Conservation (phyloP, 371 early-diverging fungal genomes). For the Mucor lusitanicus region DNA sequence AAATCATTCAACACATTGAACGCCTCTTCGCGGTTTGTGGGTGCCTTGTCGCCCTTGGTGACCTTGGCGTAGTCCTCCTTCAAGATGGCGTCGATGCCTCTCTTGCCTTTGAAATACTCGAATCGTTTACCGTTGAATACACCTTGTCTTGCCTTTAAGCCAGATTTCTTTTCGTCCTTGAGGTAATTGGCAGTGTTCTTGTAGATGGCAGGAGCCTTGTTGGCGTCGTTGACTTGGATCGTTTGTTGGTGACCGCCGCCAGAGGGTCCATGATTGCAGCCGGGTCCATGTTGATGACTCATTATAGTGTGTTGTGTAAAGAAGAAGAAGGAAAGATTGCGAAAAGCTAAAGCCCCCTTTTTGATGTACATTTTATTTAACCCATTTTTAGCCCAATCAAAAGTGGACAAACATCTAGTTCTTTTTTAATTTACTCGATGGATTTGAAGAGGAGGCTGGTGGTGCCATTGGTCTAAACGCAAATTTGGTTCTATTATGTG, state of each 20-base stretch:
- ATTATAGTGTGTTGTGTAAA: constrained; percentile 4
- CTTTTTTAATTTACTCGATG: neutral
- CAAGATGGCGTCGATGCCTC: constrained; percentile 85
- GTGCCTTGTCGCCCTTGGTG: constrained; percentile 47
- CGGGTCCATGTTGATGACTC: constrained; percentile 35
- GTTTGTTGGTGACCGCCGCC: constrained; percentile 16
- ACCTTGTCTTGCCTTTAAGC: constrained; percentile 82
- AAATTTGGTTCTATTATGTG: constrained; percentile 61
- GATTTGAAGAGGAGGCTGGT: neutral
- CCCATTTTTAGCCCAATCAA: constrained; percentile 1
- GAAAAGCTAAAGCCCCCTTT: neutral
- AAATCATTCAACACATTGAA: constrained; percentile 70
- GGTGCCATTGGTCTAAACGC: constrained; percentile 57
- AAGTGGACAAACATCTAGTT: neutral
- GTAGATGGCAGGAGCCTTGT: constrained; percentile 41
- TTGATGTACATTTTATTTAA: neutral
- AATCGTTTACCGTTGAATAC: constrained; percentile 90
- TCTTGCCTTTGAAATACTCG: constrained; percentile 88
- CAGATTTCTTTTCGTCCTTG: constrained; percentile 57
- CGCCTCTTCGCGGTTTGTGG: constrained; percentile 68
- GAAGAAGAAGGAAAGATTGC: neutral
- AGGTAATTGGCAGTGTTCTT: constrained; percentile 40
- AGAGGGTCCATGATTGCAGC: constrained; percentile 25
- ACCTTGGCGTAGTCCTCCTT: constrained; percentile 65
- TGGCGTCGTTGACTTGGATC: constrained; percentile 46